These are phyloP conservation scores for Alternaria gansuensis DNA, from an alignment of 2,329 filamentous ascomycete species.

Conservation along the genomic window DNA sequence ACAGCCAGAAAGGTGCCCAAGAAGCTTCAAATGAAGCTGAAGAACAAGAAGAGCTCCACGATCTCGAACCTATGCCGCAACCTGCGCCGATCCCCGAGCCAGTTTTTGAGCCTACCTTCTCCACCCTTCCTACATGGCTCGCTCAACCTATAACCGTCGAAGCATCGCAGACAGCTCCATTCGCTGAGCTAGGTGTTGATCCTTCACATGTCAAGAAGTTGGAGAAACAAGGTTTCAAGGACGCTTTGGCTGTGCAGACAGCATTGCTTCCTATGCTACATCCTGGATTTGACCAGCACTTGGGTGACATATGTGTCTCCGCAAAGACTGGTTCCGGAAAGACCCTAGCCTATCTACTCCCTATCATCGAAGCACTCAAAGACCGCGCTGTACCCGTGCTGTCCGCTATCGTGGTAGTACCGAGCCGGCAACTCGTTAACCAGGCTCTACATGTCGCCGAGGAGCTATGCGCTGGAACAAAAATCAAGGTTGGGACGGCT, in stretches of 20 bases:
- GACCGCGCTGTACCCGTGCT: conserved; percentile 71
- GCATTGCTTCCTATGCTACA: conserved; percentile 82
- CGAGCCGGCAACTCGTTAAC: conserved; percentile 87
- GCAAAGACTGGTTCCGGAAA: conserved; percentile 97
- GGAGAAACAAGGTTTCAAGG: conserved; percentile 71
- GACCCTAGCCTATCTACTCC: conserved; percentile 88
- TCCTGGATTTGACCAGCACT: conserved; percentile 66
- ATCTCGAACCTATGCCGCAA: conserved; percentile 83
- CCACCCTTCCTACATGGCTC: conserved; percentile 83
- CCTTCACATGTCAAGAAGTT: conserved; percentile 69
- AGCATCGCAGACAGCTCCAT: conserved; percentile 67
- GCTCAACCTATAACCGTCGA: conserved; percentile 76
- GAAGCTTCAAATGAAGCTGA: conserved; percentile 49
- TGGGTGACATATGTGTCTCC: conserved; percentile 85
- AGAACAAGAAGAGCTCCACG: conserved; percentile 65
- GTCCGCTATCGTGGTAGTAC: conserved; percentile 83
- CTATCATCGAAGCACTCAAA: conserved; percentile 80
- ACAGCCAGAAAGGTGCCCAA: conserved; percentile 24
- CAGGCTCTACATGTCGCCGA: conserved; percentile 85
- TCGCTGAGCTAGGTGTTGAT: conserved; percentile 71
- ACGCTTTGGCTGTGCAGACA: conserved; percentile 82
- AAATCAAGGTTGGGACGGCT: conserved; percentile 80
- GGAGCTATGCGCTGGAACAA: conserved; percentile 73
- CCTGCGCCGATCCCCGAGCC: conserved; percentile 69
- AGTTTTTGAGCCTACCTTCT: conserved; percentile 71